Conservation (phyloP, 495 filamentous ascomycete species). For the Neurospora sp. region DNA sequence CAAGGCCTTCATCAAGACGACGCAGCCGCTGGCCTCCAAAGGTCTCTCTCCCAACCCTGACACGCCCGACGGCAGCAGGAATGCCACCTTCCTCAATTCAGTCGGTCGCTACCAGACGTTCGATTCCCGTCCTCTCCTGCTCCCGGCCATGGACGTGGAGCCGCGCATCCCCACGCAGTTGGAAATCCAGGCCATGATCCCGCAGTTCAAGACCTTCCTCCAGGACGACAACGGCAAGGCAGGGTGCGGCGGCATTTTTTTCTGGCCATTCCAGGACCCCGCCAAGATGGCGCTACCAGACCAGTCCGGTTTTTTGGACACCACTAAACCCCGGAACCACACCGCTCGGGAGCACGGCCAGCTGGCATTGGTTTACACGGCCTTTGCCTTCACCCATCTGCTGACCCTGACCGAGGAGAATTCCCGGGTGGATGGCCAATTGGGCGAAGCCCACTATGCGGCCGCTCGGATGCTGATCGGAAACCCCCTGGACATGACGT, state of each 20-base stretch:
- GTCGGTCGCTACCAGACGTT: constrained; percentile 30
- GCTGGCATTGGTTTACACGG: constrained; percentile 21
- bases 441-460: constrained; percentile 26
- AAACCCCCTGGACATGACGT: constrained; percentile 25
- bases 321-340: not conserved
- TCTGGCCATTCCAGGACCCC: constrained; percentile 23
- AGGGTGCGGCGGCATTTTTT: constrained; percentile 26
- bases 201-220: constrained; percentile 17
- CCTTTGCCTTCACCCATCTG: constrained; percentile 20
- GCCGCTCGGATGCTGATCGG: constrained; percentile 24
- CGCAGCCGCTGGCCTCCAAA: constrained; percentile 10
- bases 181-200: constrained; percentile 18
- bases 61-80: not conserved
- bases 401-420: constrained; percentile 9
- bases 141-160: constrained; percentile 10
- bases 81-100: constrained; percentile 15
- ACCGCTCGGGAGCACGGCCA: constrained; percentile 2
- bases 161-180: constrained; percentile 15
- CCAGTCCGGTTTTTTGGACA: not conserved
- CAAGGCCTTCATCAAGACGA: constrained; percentile 23
- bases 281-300: constrained; percentile 3
- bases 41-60: not conserved
- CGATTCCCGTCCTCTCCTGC: constrained; percentile 27
- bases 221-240: constrained; percentile 19
- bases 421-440: constrained; percentile 9